Base-by-base conservation (phyloP, 805 yeast genomes). In the Schizosaccharomyces osmophilus region DNA sequence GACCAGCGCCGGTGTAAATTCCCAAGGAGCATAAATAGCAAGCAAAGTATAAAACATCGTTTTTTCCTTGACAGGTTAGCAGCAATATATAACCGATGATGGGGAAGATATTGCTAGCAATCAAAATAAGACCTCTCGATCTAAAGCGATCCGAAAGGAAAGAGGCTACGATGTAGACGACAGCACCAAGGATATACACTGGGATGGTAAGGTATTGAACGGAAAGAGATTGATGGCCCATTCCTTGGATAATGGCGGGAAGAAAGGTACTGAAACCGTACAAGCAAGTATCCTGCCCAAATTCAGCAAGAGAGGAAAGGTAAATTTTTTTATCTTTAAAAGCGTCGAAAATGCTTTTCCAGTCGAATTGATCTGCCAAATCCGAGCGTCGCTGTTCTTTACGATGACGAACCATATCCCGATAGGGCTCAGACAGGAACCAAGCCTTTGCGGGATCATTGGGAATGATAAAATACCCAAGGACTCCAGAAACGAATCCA, bases 171-270 rank as follows among this genome's bases (percentile, higher is more conserved):
- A 83, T 81, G 55, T 82, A 79, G 41, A 78, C 72, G 8, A 83
- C 87, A 68, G 87, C 82, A 0, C 94, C 85, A 42, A 77, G 72
- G 54, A 85, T 74, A 87, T 93, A 87, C 32, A 94, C 93, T 66
- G 86, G 87, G 61, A 87, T 84, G 0, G 94, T 83, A 72, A 82
- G 82, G 61, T 83, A 78, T 70, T 87, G 87, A 9, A 93, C 89
- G 61, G 78, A 75, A 65, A 81, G 83, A 2, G 55, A 39, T 17
- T n/a, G 13, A 5, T 43, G 31, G 4, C 55, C 55, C 55, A 43
- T 59, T 17, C 24, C 55, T 5, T 39, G 54, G 11, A 59, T 29
- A 29, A 59, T 59, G 17, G 41, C 42, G 1, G 61, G 61, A 17
- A 59, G 26, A 32, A 59, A 59, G 9, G 55, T 43, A 29, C 36